Evolutionary conservation across 129 eudicot genomes (phyloP), one percentile per base, ranked within the genome.

Genomic region (Cynara cardunculus): DNA sequence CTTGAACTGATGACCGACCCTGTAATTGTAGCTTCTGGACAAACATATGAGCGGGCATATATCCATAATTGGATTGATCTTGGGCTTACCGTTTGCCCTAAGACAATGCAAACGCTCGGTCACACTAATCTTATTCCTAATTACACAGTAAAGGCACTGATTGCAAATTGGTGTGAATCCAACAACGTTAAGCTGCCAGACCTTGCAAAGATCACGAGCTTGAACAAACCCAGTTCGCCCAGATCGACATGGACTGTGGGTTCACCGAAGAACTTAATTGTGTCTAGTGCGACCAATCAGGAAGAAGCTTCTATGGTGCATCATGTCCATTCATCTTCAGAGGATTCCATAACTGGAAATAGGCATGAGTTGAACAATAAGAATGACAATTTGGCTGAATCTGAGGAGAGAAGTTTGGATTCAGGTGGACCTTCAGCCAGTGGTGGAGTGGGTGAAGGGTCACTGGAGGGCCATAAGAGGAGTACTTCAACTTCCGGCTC

Each of bases 1-100:
- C 97, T 96, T 77, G 93, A 96, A 80, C 86, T 96, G 77, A 96
- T 96, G 99, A 89, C 95, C 1, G 99, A 96, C 84, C 99, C 99
- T 74, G 99, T 96, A 2, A 96, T 96, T 88, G 99, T 96, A 69
- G 89, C 97, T 39, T 96, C 97, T 39, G 99, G 99, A 25, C 99
- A 96, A 86, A 96, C 99, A 4, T 96, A 92, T 80, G 99, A 96
- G 85, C 91, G 99, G 65, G 90, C 85, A 25, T 92, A 86, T 81
- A 96, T 96, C 76, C 86, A 89, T 77, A 86, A 89, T 69, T 96
- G 99, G 99, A 88, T 96, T 80, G 97, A 92, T 81, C 95, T 89
- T 71, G 99, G 99, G 30, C 93, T 96, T 64, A 87, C 84, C 75
- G 92, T 96, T 59, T 96, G 99, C 87, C 99, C 99, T 2, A 96